Evolutionary conservation across 495 filamentous ascomycete species (phyloP).

Genomic region (Emericellopsis terricola): DNA sequence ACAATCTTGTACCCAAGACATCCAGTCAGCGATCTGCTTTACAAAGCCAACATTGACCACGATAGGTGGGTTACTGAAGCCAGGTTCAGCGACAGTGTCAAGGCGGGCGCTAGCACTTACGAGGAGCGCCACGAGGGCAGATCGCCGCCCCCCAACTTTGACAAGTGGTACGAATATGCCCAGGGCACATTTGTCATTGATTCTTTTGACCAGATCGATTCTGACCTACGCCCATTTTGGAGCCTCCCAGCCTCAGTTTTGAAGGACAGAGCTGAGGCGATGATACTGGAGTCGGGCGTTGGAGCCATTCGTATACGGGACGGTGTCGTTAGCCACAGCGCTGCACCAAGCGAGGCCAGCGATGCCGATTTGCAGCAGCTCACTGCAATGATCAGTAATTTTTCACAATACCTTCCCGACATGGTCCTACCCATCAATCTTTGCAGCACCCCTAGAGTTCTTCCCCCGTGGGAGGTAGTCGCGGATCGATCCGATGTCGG

Average conservation of each 20-base stretch:
- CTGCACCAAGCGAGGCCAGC: constrained; percentile 24
- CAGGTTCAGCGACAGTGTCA: constrained; percentile 29
- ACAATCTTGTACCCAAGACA: constrained; percentile 12
- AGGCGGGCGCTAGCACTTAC: constrained; percentile 39
- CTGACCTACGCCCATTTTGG: constrained; percentile 58
- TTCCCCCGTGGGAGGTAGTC: constrained; percentile 45
- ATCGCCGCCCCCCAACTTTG: constrained; percentile 44
- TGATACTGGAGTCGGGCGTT: constrained; percentile 18
- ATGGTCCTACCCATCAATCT: constrained; percentile 74
- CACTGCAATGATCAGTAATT: constrained; percentile 44
- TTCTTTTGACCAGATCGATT: constrained; percentile 55
- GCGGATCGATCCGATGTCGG: background rate
- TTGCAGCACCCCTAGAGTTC: constrained; percentile 57
- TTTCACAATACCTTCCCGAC: constrained; percentile 51
- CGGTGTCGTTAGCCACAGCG: constrained; percentile 27
- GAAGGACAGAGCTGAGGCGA: constrained; percentile 18
- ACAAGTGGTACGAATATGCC: constrained; percentile 61
- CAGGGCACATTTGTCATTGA: constrained; percentile 48
- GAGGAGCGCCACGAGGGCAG: constrained; percentile 32
- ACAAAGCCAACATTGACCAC: constrained; percentile 26
- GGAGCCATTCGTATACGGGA: constrained; percentile 25
- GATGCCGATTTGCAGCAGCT: constrained; percentile 41
- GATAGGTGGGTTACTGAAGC: constrained; percentile 25
- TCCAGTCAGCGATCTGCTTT: constrained; percentile 33
- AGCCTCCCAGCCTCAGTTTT: constrained; percentile 43